Percentiles rank a stretch among this genome's conserved stretches.
These are phyloP conservation scores for Kingdonia uniflora DNA, from an alignment of 164 flowering plant species.

Conservation along the genomic window DNA sequence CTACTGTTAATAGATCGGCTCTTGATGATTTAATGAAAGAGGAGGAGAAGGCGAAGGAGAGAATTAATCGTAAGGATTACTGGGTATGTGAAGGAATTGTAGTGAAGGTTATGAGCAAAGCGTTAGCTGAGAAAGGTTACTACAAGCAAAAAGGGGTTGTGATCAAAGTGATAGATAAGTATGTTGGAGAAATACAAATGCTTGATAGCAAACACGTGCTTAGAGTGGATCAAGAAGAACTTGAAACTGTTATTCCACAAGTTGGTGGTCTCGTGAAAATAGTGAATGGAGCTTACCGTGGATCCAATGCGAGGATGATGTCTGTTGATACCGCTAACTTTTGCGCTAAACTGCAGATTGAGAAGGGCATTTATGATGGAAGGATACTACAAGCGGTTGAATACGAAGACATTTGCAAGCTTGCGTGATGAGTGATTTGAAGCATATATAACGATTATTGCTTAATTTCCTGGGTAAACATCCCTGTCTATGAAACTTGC, in stretches of 20 bases:
- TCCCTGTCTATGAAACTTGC: no score
- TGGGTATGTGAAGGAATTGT: conserved; percentile 80
- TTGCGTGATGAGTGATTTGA: conserved; percentile 13
- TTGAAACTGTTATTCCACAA: conserved; percentile 88
- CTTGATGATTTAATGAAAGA: conserved; percentile 83
- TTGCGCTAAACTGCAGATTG: conserved; percentile 75
- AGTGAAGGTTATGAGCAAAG: conserved; percentile 86
- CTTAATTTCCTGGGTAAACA: no score
- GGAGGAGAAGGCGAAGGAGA: conserved; percentile 71
- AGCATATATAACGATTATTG: background rate
- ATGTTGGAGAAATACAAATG: conserved; percentile 84
- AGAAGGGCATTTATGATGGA: conserved; percentile 81
- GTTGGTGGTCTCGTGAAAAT: conserved; percentile 70
- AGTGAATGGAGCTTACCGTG: conserved; percentile 94
- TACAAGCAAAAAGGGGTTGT: conserved; percentile 82
- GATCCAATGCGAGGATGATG: conserved; percentile 56
- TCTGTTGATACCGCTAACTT: conserved; percentile 54
- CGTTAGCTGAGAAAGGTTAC: conserved; percentile 64
- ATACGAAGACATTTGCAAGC: conserved; percentile 81
- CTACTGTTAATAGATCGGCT: conserved; percentile 25
- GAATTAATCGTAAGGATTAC: conserved; percentile 66
- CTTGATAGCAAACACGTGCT: conserved; percentile 64
- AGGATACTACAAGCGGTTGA: conserved; percentile 65
- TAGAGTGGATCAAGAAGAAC: conserved; percentile 83
- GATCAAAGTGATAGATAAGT: conserved; percentile 62